These are phyloP conservation scores for Mortierella sp. DNA, from an alignment of 371 early-diverging fungal genomes.

Conservation along the genomic window DNA sequence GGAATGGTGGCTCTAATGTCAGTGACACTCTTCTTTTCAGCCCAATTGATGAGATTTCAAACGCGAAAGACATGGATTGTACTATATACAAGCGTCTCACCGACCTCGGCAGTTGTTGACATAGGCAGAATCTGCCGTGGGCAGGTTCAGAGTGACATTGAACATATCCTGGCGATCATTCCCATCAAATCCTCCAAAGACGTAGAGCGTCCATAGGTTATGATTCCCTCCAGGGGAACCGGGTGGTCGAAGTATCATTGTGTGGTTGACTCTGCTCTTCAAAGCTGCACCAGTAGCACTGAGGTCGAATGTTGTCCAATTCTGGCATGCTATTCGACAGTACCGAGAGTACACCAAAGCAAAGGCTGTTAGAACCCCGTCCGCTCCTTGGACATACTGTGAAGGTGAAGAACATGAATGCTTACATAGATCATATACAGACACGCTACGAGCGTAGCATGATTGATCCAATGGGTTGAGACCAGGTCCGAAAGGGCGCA, in stretches of 20 bases:
- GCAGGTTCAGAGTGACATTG: constrained; percentile 39
- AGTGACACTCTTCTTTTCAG: no score
- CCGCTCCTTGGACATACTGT: no score
- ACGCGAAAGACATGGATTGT: no score
- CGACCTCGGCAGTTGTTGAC: constrained; percentile 65
- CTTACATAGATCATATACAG: constrained; percentile 32
- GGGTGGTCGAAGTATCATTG: constrained; percentile 48
- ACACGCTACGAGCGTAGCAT: constrained; percentile 15
- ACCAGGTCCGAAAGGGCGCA: constrained; percentile 47
- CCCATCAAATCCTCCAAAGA: constrained; percentile 52
- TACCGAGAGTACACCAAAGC: not conserved
- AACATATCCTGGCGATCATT: constrained; percentile 24
- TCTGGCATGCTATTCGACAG: constrained; percentile 49
- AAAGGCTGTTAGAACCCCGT: not conserved
- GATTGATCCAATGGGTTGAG: constrained; percentile 21
- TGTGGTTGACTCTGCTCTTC: constrained; percentile 44
- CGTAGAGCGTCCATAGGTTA: constrained; percentile 35
- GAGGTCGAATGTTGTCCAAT: constrained; percentile 31
- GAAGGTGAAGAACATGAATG: not conserved
- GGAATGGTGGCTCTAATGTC: not conserved
- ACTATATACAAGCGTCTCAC: no score
- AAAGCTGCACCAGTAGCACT: not conserved
- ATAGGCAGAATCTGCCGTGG: constrained; percentile 41
- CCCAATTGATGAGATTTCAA: no score
- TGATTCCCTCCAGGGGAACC: constrained; percentile 40